phyloP scores from a whole-genome alignment of 257 asterid species.

The Solanum okadae region DNA sequence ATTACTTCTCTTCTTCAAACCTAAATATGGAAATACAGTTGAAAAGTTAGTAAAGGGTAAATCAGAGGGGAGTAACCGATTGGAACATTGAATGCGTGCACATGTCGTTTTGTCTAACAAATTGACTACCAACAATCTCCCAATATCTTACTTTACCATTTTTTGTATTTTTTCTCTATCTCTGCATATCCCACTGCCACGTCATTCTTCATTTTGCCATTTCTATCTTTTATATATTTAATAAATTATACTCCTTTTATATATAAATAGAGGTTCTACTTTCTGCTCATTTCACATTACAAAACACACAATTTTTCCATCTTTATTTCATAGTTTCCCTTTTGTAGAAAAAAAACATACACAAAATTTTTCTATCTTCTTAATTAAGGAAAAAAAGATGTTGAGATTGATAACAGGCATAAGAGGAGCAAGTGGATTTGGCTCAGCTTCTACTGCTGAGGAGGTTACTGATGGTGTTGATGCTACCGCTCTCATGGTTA shows the following conservation, averaged over 20 bases:
- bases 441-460: slow-evolving; percentile 52
- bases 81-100: background rate
- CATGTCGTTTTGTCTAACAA: background rate
- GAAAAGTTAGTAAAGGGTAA: background rate
- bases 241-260: no score
- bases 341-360: background rate
- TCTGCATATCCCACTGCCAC: background rate
- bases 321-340: no score
- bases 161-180: background rate
- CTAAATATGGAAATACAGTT: background rate
- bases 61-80: background rate
- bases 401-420: slow-evolving; percentile 36
- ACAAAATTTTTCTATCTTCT: no score
- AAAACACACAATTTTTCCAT: no score
- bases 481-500: slow-evolving; percentile 37
- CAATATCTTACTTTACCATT: background rate
- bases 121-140: background rate
- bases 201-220: background rate
- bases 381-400: slow-evolving; percentile 7
- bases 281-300: background rate
- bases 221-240: background rate
- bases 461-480: slow-evolving; percentile 41
- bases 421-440: slow-evolving; percentile 43
- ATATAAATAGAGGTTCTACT: background rate
- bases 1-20: background rate